Evolutionary conservation across 805 yeast species (phyloP), one percentile per base, ranked within the genome.

Genomic region (Vanderwaltozyma tropicalis): DNA sequence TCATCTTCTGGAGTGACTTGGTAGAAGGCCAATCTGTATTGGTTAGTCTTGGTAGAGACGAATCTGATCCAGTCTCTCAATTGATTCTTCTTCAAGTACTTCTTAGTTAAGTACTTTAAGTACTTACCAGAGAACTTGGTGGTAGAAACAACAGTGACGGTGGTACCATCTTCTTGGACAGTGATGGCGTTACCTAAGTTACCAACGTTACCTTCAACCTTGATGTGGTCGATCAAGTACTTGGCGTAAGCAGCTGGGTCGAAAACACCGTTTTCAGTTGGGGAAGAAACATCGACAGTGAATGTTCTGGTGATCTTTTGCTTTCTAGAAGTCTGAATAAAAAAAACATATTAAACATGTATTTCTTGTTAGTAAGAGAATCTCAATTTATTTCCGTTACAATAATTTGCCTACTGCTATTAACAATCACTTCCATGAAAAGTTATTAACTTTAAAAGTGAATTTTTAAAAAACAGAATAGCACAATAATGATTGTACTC

Each of bases 21-120:
- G 96, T 85, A 92, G 96, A 89, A 89, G 72, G 92, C 88, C 76
- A 89, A 79, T 71, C 83, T 83, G 85, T 92, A 92, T 70, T 78
- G 80, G 81, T 88, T 85, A 72, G 84, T 83, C 76, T 87, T 82
- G 65, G 82, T 80, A 53, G 97, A 84, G 56, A 89, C 95, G 64
- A 89, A 88, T 80, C 97, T 92, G 73, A 89, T 88, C 97, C 97
- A 89, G 78, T 92, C 97, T 79, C 96, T 87, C 77, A 89, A 84
- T 75, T 85, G 94, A 89, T 88, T 86, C 85, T 92, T 92, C 95
- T 89, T 94, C 74, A 92, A 85, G 92, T 85, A 92, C 79, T 94
- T 89, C 87, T 92, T 94, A 65, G 97, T 85, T 68, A 92, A 77
- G 94, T 92, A 92, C 79, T 94, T 92, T 70, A 89, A 81, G 94